Base-by-base conservation (phyloP, 352 stramenopile species). In the Phytophthora vignae region DNA sequence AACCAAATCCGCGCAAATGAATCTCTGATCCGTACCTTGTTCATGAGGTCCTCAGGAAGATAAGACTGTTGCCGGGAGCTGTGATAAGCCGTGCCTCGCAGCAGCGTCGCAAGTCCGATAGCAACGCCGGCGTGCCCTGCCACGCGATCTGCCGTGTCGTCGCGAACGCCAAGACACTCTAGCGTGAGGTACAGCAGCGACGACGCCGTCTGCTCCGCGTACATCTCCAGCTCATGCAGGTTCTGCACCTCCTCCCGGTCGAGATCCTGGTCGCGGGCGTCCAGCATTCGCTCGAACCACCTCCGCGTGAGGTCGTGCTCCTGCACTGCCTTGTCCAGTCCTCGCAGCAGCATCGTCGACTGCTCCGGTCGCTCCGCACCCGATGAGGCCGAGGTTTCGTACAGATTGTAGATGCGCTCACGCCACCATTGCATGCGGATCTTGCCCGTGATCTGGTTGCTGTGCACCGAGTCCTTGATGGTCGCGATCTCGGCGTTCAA, bases 381-480 rank as follows among this genome's bases (percentile, higher is more conserved):
- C n/a, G 65, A 40, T 4, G 52, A n/a, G 14, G 27, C 60, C 14
- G 64, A 66, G 0, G 61, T 29, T 59, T 74, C 74, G 68, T 94
- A 96, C 63, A 96, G 63, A 50, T 88, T 80, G 58, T 87, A 83
- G 60, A 97, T 90, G 8, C 79, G 78, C 55, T 98, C 88, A 19
- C 91, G 84, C 94, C 94, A 98, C 94, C 94, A 98, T 63, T 98
- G 93, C 76, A 98, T 90, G 60, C 94, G 90, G 78, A 98, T 96
- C 67, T 92, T 95, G 62, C 91, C 93, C 11, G 92, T 90, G 57
- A 82, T 79, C 11, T 88, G 78, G 63, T 98, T 98, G 53, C 70
- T 95, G 56, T 91, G 84, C 27, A 90, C 84, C 9, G 88, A 88
- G 63, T 98, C 93, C 69, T 96, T 97, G 75, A 98, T 92, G 29